phyloP scores from a whole-genome alignment of 139 green algal genomes.

The Picochlorum costavermella region DNA sequence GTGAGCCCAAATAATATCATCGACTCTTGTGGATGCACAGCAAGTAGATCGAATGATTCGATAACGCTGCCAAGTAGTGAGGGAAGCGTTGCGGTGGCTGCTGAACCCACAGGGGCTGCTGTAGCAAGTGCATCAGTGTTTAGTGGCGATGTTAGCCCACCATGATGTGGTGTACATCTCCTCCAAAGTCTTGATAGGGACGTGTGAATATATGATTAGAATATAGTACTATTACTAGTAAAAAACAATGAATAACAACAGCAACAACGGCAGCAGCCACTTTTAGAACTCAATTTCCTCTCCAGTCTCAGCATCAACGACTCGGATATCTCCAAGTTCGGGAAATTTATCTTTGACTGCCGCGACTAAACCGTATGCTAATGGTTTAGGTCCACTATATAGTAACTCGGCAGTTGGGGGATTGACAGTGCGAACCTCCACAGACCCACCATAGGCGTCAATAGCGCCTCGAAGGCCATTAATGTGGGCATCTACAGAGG shows the following conservation, averaged over 20 bases:
- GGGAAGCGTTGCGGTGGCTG: too few relatives aligned
- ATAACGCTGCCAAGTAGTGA: too few relatives aligned
- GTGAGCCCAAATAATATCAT: neutral
- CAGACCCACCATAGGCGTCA: constrained; percentile 57
- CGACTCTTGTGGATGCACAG: neutral
- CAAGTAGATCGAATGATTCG: too few relatives aligned
- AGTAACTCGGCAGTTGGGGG: neutral
- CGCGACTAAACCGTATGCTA: constrained; percentile 38
- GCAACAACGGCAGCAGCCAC: too few relatives aligned
- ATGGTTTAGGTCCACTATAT: constrained; percentile 7
- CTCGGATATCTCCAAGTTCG: constrained; percentile 56
- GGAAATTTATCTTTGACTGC: constrained; percentile 68
- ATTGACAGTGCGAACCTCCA: constrained; percentile 49
- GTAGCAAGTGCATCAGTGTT: too few relatives aligned
- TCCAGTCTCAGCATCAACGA: constrained; percentile 26
- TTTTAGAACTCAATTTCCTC: constrained; percentile 17
- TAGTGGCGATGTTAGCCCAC: too few relatives aligned
- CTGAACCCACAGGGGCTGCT: too few relatives aligned
- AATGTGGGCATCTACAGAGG: constrained; percentile 63
- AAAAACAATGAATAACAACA: too few relatives aligned
- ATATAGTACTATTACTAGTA: too few relatives aligned
- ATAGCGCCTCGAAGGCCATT: constrained; percentile 78
- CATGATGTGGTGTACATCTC: too few relatives aligned
- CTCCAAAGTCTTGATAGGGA: too few relatives aligned
- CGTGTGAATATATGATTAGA: too few relatives aligned